Evolutionary conservation across 2,329 filamentous ascomycete genomes (phyloP).

Genomic region (Clonostachys rosea): DNA sequence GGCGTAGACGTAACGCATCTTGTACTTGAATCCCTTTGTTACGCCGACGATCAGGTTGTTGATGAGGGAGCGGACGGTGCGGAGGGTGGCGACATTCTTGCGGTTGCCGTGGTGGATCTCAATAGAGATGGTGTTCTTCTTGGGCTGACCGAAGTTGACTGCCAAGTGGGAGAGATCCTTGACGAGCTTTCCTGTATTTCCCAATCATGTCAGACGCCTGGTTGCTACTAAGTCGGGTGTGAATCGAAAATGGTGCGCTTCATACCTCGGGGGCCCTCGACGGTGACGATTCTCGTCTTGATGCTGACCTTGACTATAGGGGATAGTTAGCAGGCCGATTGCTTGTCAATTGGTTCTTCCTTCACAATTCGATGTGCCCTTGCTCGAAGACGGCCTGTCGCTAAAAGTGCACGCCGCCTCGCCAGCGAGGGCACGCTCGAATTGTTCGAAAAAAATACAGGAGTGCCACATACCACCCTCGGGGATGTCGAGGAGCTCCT

Average conservation of each 20-base stretch:
- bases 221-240: neutral
- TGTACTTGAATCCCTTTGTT: constrained; percentile 99
- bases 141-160: constrained; percentile 88
- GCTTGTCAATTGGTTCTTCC: constrained; percentile 5
- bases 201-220: constrained; percentile 1
- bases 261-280: constrained; percentile 91
- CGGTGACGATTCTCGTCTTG: constrained; percentile 93
- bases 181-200: constrained; percentile 77
- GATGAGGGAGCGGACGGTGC: constrained; percentile 96
- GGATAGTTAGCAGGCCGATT: constrained; percentile 18
- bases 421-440: neutral
- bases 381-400: neutral
- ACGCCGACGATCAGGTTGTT: constrained; percentile 98
- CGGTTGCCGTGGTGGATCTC: constrained; percentile 97
- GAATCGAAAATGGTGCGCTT: constrained; percentile 4
- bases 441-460: constrained; percentile 8
- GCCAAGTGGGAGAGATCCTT: constrained; percentile 97
- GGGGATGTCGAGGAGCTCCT: constrained; percentile 92
- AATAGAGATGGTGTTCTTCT: constrained; percentile 86
- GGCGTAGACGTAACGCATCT: constrained; percentile 99
- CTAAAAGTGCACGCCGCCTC: neutral
- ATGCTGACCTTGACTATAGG: constrained; percentile 88
- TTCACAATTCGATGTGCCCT: neutral
- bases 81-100: constrained; percentile 97
- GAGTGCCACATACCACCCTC: constrained; percentile 77